Evolutionary conservation across 2,329 filamentous ascomycete genomes (phyloP), one percentile per base, ranked within the genome.

Genomic region (Arachnomyces sp.): DNA sequence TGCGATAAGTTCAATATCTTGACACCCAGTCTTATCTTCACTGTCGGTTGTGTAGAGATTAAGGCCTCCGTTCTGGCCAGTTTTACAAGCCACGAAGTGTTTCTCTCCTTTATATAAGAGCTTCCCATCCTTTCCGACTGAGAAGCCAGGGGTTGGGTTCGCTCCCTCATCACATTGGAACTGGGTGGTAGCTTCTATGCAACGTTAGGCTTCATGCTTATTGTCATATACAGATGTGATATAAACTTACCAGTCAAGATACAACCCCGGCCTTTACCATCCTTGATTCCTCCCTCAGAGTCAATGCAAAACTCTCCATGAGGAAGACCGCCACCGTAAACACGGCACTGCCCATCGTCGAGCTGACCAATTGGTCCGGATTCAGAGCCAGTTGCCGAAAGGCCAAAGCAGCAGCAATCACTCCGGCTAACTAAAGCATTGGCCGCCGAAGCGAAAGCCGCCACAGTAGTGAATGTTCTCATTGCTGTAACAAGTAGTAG

Each of bases 151-250:
- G 16, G 65, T 69, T 7, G 74, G 70, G 11, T 52, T 47, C 9
- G 71, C 72, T 34, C 73, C 72, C 14, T 52, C 47, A 48, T 83
- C 79, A 50, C 80, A 82, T 53, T 81, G 77, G 43, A 77, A 73
- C 35, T 79, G 73, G 18, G 67, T 70, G 1, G 76, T 77, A 0
- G 73, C 70, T 31, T 70, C 71, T 74, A 45, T 12, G 43, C 6
- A 18, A 30, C 12, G 11, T 28, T 36, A 20, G 39, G 54, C 44
- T 52, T 42, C 37, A 44, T 40, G 40, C 46, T 25, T 50, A 45
- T 13, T 43, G 43, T 33, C 42, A 39, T 31, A 37, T 39, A 2
- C 34, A 36, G 31, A 30, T 5, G 11, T 8, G 30, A 9, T 41
- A 43, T 15, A 25, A 5, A 63, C 66, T 57, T 59, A 76, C 72